Percentiles rank a stretch among this genome's conserved stretches.
Evolutionary conservation across 345 rosid genomes (phyloP).

Genomic region (Toxicodendron radicans): DNA sequence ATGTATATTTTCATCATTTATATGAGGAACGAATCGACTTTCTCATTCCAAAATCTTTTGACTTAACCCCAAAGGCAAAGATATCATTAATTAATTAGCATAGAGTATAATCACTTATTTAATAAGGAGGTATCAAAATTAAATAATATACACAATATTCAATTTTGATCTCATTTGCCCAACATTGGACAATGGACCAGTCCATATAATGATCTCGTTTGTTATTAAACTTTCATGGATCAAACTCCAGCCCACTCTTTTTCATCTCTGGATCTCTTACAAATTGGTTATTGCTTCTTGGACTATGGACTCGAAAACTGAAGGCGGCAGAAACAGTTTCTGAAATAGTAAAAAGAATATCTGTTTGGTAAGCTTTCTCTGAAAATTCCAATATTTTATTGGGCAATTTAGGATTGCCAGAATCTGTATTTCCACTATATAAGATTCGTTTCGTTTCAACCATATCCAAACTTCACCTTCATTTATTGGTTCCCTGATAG

Average conservation of each 20-base stretch:
- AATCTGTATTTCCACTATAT: background rate
- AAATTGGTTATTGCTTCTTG: no score
- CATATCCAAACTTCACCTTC: background rate
- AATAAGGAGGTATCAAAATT: no score
- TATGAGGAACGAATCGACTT: slow-evolving; percentile 5
- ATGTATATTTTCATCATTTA: background rate
- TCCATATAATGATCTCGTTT: background rate
- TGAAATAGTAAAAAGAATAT: no score
- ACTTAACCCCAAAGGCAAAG: slow-evolving; percentile 13
- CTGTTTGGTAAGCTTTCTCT: no score
- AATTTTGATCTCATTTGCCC: background rate
- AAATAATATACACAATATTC: no score
- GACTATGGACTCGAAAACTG: no score
- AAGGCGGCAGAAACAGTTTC: no score
- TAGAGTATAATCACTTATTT: background rate
- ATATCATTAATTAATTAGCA: slow-evolving; percentile 15
- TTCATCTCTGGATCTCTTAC: no score
- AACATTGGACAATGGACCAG: background rate
- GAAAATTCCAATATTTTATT: no score
- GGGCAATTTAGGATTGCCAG: no score
- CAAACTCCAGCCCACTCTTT: background rate
- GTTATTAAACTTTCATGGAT: background rate
- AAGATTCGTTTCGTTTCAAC: background rate
- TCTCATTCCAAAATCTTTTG: slow-evolving; percentile 15
- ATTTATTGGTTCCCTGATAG: background rate